Percentiles rank a stretch among this genome's conserved stretches.
Evolutionary conservation across 179 eudicot genomes (phyloP).

Genomic region (Amaranthus tricolor): DNA sequence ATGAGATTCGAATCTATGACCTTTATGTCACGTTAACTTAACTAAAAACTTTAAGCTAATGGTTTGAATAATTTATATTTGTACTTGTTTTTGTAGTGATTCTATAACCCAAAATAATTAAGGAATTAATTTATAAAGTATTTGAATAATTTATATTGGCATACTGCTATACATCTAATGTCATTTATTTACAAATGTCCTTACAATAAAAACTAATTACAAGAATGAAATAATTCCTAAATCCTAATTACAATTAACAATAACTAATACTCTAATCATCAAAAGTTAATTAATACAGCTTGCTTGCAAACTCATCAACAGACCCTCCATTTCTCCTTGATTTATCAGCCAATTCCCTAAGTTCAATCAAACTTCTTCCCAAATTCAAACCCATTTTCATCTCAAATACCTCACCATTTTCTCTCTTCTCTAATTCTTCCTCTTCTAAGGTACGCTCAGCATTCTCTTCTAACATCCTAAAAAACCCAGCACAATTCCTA

Average conservation of each 20-base stretch:
- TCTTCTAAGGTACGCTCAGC: constrained; percentile 40
- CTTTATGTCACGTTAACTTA: too few relatives aligned
- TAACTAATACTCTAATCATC: neutral
- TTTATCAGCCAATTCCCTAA: constrained; percentile 45
- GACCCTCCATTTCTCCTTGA: constrained; percentile 16
- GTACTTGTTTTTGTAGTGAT: too few relatives aligned
- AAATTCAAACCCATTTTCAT: constrained; percentile 61
- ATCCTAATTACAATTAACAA: neutral
- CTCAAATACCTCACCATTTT: constrained; percentile 61
- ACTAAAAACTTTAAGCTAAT: too few relatives aligned
- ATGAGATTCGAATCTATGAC: too few relatives aligned
- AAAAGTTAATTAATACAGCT: constrained; percentile 22
- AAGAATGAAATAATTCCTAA: neutral
- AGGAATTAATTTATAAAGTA: too few relatives aligned
- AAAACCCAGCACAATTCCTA: constrained; percentile 59
- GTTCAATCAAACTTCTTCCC: constrained; percentile 65
- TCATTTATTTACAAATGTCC: too few relatives aligned
- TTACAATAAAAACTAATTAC: too few relatives aligned
- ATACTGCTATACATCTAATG: too few relatives aligned
- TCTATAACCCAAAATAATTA: too few relatives aligned
- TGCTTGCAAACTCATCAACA: constrained; percentile 33
- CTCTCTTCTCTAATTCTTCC: constrained; percentile 30
- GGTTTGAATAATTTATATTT: too few relatives aligned
- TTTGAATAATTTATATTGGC: too few relatives aligned
- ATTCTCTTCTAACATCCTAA: constrained; percentile 39